Evolutionary conservation across 371 early-diverging fungal species (phyloP).

Genomic region (Choanephora cucurbitarum): DNA sequence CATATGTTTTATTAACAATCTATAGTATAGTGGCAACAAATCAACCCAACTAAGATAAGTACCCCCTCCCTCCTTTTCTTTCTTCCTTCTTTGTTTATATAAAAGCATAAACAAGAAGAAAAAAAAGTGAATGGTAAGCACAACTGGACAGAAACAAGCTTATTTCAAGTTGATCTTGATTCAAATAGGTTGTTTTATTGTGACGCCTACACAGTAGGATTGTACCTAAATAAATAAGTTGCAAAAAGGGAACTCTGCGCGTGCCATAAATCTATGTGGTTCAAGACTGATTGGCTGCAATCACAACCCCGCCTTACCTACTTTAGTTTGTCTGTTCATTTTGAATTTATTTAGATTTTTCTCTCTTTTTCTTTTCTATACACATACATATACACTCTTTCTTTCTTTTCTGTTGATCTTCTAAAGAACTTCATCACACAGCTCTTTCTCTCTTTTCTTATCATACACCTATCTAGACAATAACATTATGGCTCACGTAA

Average conservation of each 20-base stretch:
- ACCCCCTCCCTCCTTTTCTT: too few species aligned
- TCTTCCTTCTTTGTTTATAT: too few species aligned
- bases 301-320: slow-evolving; percentile 3
- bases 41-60: too few species aligned
- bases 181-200: too few species aligned
- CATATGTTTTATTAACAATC: too few species aligned
- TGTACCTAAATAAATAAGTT: not conserved
- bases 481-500: not conserved
- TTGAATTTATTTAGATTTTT: not conserved
- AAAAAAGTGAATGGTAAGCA: too few species aligned
- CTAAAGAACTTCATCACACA: too few species aligned
- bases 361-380: slow-evolving; percentile 4
- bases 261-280: not conserved
- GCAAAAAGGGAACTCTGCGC: slow-evolving; percentile 4
- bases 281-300: not conserved
- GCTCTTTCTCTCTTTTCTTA: not conserved
- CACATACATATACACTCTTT: not conserved
- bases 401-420: not conserved
- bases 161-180: too few species aligned
- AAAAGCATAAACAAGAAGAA: too few species aligned
- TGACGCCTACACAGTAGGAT: too few species aligned
- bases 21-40: too few species aligned
- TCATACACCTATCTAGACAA: not conserved
- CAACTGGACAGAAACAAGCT: too few species aligned
- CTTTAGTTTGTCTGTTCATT: not conserved